These are phyloP conservation scores for Carex pumila DNA, from an alignment of 176 grass and related monocot species.

Conservation along the genomic window DNA sequence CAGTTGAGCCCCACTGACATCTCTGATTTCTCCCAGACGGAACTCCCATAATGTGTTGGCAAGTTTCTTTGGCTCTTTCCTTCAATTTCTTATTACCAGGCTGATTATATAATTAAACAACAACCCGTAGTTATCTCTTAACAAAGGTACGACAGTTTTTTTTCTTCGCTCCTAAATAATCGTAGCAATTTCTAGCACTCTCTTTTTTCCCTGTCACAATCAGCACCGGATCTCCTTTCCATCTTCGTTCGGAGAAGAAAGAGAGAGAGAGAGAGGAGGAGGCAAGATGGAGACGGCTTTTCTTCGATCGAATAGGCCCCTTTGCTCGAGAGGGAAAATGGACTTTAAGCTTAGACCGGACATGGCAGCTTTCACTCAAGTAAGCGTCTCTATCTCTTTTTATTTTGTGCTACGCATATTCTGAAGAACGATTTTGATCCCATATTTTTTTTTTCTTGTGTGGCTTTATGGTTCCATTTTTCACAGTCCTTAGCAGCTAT, in stretches of 20 bases:
- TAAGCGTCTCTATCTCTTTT: neutral
- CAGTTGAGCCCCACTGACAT: conserved; percentile 5
- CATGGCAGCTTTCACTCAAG: conserved; percentile 8
- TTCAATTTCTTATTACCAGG: neutral
- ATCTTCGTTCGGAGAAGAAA: neutral
- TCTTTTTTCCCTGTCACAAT: neutral
- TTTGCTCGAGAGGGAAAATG: neutral
- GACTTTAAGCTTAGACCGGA: conserved; percentile 9
- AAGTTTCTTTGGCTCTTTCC: neutral
- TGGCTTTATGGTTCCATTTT: neutral
- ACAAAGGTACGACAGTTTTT: neutral
- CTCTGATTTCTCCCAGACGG: neutral
- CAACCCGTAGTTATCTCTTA: neutral
- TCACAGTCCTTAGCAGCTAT: neutral
- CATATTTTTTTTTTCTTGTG: neutral
- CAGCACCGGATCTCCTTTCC: neutral
- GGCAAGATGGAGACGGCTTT: conserved; percentile 9
- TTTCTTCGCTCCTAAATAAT: neutral
- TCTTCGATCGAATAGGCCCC: conserved; percentile 7
- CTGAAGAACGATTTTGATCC: neutral
- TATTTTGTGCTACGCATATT: neutral
- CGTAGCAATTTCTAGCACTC: neutral
- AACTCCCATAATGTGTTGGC: neutral
- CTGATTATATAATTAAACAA: neutral
- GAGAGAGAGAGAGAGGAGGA: neutral